phyloP scores from a whole-genome alignment of 805 yeast genomes.

The Ogataea chonburiensis region DNA sequence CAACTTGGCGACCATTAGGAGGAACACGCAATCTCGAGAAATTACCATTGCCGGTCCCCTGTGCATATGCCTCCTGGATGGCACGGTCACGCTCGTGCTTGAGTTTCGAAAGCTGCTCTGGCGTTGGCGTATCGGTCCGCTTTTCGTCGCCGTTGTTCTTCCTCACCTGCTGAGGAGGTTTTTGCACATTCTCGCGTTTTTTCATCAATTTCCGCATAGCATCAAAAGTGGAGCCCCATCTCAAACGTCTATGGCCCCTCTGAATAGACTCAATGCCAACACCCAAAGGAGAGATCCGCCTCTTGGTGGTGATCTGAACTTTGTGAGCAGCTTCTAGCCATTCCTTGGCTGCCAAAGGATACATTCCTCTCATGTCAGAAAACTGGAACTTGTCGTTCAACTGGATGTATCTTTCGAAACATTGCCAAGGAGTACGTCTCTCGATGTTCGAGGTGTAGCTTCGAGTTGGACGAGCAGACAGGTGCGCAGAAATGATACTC shows the following conservation, averaged over 20 bases:
- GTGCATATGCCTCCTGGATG: conserved; percentile 67
- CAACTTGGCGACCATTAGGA: conserved; percentile 18
- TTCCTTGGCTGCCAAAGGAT: conserved; percentile 78
- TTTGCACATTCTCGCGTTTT: conserved; percentile 76
- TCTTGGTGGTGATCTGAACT: conserved; percentile 82
- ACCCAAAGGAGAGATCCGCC: conserved; percentile 88
- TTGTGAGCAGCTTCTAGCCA: conserved; percentile 93
- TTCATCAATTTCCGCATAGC: conserved; percentile 88
- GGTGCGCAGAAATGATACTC: conserved; percentile 83
- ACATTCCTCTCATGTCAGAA: conserved; percentile 81
- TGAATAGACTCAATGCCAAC: conserved; percentile 92
- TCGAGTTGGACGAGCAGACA: conserved; percentile 63
- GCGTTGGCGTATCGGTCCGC: conserved; percentile 62
- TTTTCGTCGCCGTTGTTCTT: conserved; percentile 30
- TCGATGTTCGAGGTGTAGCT: conserved; percentile 85
- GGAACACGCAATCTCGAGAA: conserved; percentile 27
- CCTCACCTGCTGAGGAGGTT: conserved; percentile 46
- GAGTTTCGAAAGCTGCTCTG: conserved; percentile 78
- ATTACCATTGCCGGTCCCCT: conserved; percentile 21
- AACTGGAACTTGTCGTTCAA: conserved; percentile 85
- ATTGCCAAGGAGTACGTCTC: conserved; percentile 97
- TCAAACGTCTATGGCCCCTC: conserved; percentile 82
- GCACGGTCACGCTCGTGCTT: conserved; percentile 86
- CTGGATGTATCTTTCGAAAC: conserved; percentile 94
- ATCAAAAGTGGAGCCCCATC: conserved; percentile 98